Percentiles rank a stretch among this genome's conserved stretches.
Evolutionary conservation across 2,329 filamentous ascomycete genomes (phyloP).

Genomic region (Colletotrichum spaethianum): DNA sequence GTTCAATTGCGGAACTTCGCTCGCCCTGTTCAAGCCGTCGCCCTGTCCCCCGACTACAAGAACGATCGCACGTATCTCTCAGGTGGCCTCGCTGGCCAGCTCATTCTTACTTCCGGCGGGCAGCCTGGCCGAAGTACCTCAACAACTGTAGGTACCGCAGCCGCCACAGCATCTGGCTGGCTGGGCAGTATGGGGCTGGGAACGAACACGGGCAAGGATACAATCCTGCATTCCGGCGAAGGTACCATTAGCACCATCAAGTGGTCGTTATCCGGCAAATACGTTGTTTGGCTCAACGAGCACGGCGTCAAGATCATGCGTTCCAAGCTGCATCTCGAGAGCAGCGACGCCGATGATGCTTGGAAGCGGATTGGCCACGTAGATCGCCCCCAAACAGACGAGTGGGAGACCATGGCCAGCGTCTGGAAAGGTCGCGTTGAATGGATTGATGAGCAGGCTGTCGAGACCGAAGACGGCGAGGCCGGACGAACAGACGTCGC

Average conservation of each 20-base stretch:
- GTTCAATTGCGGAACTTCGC: constrained; percentile 94
- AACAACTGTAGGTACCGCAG: constrained; percentile 86
- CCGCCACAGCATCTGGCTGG: constrained; percentile 90
- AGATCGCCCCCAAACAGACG: constrained; percentile 86
- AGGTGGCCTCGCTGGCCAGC: constrained; percentile 87
- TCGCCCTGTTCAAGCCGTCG: constrained; percentile 90
- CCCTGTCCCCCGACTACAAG: constrained; percentile 95
- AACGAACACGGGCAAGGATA: constrained; percentile 84
- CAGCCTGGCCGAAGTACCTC: constrained; percentile 86
- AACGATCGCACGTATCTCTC: constrained; percentile 91
- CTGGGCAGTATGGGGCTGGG: constrained; percentile 89
- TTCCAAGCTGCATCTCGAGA: constrained; percentile 85
- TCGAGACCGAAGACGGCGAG: constrained; percentile 80
- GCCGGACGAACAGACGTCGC: constrained; percentile 51
- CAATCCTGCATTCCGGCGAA: constrained; percentile 90
- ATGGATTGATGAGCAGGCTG: constrained; percentile 88
- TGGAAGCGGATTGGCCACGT: constrained; percentile 97
- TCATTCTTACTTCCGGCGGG: constrained; percentile 89
- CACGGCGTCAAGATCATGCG: constrained; percentile 99
- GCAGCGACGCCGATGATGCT: constrained; percentile 81
- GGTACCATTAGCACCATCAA: constrained; percentile 92
- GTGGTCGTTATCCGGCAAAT: constrained; percentile 94
- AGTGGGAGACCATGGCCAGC: constrained; percentile 96
- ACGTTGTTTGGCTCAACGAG: constrained; percentile 96
- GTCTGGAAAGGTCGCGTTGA: constrained; percentile 94